Base-by-base conservation (phyloP, 768 basidiomycete genomes). In the Sporobolomyces phaffii region DNA sequence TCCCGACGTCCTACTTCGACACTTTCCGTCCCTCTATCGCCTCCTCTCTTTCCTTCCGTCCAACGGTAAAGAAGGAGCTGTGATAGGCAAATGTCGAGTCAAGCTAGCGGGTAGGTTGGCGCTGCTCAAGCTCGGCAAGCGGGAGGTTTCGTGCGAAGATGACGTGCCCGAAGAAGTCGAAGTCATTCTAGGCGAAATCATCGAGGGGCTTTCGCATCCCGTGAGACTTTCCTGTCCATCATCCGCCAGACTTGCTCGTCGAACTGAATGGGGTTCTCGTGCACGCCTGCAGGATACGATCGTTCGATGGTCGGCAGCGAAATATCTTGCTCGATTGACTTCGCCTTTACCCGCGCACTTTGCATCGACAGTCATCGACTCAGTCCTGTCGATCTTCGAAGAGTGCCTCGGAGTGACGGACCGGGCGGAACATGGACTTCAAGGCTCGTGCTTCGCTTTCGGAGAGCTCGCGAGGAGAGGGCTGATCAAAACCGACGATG, bases 301-400 rank as follows among this genome's bases (percentile, higher is more conserved):
- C 31, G 91, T 98, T 17, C 87, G 96, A 54, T 97, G 90, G 84
- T 91, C 94, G 18, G 85, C 91, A 7, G 89, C 96, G 14, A 99
- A 98, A 78, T 89, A 89, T 43, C 79, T 97, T 13, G 89, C 92
- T 11, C 85, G 92, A 10, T 83, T 97, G 49, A 82, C 89, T 3
- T 86, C 88, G 70, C 83, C 88, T 43, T 83, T 99, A 1, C 89
- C 96, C 2, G 65, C 78, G 1, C 86, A 87, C 38, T 88, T 91
- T 72, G 81, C 84, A 3, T 79, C 82, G 38, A 91, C 98, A 76
- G 86, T 98, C n/a, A 78, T 94, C 5, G 86, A 88, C 58, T 89
- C 85, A 7, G 79, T 91, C 38, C 79, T 92, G 65, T 82, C 80
- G 1, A 79, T 91, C n/a, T 96, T 92, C 76, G 10, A 85, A 88